Base-by-base conservation (phyloP, 148 eudicot genomes). In the Fagopyrum esculentum region DNA sequence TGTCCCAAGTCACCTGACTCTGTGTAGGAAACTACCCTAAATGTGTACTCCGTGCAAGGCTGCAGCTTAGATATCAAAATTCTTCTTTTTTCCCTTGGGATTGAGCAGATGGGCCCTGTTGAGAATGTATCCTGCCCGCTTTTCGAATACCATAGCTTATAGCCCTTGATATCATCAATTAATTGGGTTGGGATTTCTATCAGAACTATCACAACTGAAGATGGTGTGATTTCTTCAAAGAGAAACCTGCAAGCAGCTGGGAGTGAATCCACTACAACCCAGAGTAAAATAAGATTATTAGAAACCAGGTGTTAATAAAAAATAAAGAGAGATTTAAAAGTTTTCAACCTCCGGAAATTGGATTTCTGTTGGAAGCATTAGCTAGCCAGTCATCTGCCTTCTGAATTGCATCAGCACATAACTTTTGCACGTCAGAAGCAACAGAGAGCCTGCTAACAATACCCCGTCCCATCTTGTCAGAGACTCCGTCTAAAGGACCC, bases 201-300 rank as follows among this genome's bases (percentile, higher is more conserved):
- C 82, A 95, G 82, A 19, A 92, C 86, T 74, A 95, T 78, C n/a
- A 80, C 84, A 78, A 92, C 85, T 12, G 98, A 95, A 75, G 93
- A 88, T 64, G 87, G 80, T 9, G 92, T 79, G 68, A 95, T 87
- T 81, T 95, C 96, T 81, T 95, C 91, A 73, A 95, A 95, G 66
- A 85, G 73, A 79, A 95, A 89, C 85, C 85, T 92, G 92, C 98
- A 95, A 51, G 98, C 98, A 73, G 92, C 90, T 40, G 98, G 98
- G 78, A 92, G 85, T 68, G 98, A 90, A 81, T 89, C 94, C 86
- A 86, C 98, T 95, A 92, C 89, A 35, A 35, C 40, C 79, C 81
- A 79, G 46, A 73, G 45, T 73, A 74, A 73, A 63, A 35, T 75
- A 22, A 66, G 17, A 17, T 40, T 10, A 66, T 66, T 6, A 40